Percentiles rank a stretch among this genome's conserved stretches.
These are phyloP conservation scores for Tricholoma bakamatsutake DNA, from an alignment of 768 basidiomycete genomes.

Conservation along the genomic window DNA sequence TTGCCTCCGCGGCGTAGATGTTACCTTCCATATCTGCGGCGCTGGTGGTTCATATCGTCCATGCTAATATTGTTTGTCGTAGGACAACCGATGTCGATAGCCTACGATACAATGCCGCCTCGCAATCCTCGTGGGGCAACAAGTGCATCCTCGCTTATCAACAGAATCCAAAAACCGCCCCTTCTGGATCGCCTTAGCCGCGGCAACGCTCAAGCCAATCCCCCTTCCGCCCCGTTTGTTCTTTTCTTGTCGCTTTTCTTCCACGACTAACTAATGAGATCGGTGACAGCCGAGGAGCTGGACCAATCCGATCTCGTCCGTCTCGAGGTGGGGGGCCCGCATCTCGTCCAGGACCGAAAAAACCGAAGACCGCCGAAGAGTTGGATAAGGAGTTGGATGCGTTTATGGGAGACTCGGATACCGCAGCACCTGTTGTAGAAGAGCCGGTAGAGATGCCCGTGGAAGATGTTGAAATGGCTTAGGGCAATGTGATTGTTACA, in stretches of 20 bases:
- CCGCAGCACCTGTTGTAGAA: constrained; percentile 17
- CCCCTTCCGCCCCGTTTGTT: constrained; percentile 26
- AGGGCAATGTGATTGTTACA: background rate
- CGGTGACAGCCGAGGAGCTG: constrained; percentile 29
- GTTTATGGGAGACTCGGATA: constrained; percentile 64
- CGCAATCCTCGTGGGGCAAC: constrained; percentile 42
- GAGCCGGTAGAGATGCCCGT: constrained; percentile 11
- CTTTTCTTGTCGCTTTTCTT: background rate
- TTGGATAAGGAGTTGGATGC: constrained; percentile 86
- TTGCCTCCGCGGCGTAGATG: background rate
- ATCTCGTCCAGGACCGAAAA: constrained; percentile 28
- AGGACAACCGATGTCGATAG: constrained; percentile 79
- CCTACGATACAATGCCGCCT: constrained; percentile 47
- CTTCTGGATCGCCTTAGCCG: constrained; percentile 58
- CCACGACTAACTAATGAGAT: background rate
- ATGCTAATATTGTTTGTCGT: constrained; percentile 4
- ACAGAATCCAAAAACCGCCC: constrained; percentile 71
- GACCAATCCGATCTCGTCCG: constrained; percentile 45
- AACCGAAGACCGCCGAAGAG: constrained; percentile 74
- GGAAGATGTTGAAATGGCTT: constrained; percentile 55
- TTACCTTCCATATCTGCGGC: background rate
- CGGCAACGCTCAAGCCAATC: constrained; percentile 34
- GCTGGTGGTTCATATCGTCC: background rate
- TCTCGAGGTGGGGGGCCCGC: constrained; percentile 22
- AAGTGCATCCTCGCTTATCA: constrained; percentile 59